phyloP scores from a whole-genome alignment of 805 yeast genomes.

The Candida ipomoeae region DNA sequence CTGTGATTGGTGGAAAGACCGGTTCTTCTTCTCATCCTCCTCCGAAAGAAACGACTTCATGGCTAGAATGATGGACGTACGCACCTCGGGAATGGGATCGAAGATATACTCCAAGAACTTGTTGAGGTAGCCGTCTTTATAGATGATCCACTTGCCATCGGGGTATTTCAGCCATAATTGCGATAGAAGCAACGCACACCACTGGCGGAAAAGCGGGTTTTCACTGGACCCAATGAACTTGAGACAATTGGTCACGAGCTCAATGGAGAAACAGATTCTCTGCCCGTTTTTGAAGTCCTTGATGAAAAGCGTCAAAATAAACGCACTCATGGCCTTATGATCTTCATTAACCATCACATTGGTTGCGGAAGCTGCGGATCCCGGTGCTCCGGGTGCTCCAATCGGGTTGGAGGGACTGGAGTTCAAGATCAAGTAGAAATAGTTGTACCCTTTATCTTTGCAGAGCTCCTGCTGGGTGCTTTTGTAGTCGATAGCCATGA shows the following conservation, averaged over 20 bases:
- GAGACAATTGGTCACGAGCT: slow-evolving; percentile 63
- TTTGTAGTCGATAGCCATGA: slow-evolving; percentile 90
- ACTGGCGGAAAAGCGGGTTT: slow-evolving; percentile 82
- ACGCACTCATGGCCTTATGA: slow-evolving; percentile 94
- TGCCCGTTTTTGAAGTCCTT: slow-evolving; percentile 79
- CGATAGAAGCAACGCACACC: slow-evolving; percentile 80
- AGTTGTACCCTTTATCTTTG: slow-evolving; percentile 85
- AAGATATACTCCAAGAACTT: slow-evolving; percentile 54
- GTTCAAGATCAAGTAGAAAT: slow-evolving; percentile 76
- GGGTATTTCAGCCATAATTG: slow-evolving; percentile 70
- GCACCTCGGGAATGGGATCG: slow-evolving; percentile 94
- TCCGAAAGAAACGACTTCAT: slow-evolving; percentile 64
- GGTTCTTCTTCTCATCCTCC: slow-evolving; percentile 5
- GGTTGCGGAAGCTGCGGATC: slow-evolving; percentile 18
- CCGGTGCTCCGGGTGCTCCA: slow-evolving; percentile 31
- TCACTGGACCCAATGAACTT: slow-evolving; percentile 67
- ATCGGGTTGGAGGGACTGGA: slow-evolving; percentile 29
- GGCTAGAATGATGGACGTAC: slow-evolving; percentile 77
- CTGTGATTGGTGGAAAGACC: slow-evolving; percentile 1
- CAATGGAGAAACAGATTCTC: slow-evolving; percentile 69
- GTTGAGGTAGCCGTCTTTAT: slow-evolving; percentile 58
- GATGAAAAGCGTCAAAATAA: slow-evolving; percentile 80
- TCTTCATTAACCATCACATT: slow-evolving; percentile 57
- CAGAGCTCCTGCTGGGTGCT: slow-evolving; percentile 89
- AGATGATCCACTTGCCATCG: slow-evolving; percentile 69